Conservation (phyloP, 148 eudicot genomes). For the Chenopodium formosanum region DNA sequence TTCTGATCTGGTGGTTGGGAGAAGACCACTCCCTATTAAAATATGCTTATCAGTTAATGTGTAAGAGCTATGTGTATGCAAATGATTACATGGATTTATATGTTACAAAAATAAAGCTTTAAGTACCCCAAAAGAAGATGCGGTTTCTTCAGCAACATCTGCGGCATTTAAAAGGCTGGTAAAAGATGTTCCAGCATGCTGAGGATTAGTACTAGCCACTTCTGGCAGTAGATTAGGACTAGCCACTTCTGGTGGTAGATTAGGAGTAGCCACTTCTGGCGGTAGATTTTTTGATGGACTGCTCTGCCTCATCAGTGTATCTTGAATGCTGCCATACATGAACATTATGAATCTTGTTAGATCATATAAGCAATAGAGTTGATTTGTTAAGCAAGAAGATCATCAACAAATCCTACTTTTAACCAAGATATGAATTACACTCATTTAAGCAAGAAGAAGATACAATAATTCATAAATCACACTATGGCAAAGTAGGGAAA, state of each 20-base stretch:
- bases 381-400: not conserved
- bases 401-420: no score
- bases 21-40: not conserved
- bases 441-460: not conserved
- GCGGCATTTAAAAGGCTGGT: conserved; percentile 7
- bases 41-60: not conserved
- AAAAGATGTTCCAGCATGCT: conserved; percentile 16
- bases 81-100: not conserved
- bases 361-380: not conserved
- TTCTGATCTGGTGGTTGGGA: conserved; percentile 5
- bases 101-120: not conserved
- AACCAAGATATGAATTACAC: not conserved
- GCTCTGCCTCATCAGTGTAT: not conserved
- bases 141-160: conserved; percentile 9
- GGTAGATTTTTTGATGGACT: not conserved
- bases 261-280: not conserved
- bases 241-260: not conserved
- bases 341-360: not conserved
- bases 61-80: not conserved
- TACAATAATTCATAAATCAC: not conserved
- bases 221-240: not conserved
- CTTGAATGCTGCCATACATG: conserved; percentile 12
- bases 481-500: not conserved
- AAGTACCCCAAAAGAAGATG: conserved; percentile 17
- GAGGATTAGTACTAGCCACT: not conserved